Percentiles rank a stretch among this genome's conserved stretches.
Evolutionary conservation across 2,329 filamentous ascomycete genomes (phyloP).

Genomic region (Alternaria conjuncta): DNA sequence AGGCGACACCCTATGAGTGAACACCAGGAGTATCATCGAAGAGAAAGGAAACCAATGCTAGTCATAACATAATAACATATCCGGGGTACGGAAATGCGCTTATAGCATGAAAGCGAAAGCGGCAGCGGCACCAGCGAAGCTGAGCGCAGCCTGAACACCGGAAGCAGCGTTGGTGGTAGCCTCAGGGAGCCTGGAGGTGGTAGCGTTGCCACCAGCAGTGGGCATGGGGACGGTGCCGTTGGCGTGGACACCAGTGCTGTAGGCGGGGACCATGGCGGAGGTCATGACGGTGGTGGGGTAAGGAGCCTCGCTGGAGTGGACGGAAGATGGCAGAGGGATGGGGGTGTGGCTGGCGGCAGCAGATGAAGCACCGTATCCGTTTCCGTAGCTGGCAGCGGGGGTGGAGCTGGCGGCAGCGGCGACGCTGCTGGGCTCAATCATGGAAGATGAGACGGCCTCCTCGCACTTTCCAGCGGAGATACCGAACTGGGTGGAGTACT

Average conservation of each 20-base stretch:
- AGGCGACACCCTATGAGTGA: not conserved
- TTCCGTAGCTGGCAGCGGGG: conserved; percentile 19
- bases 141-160: conserved; percentile 42
- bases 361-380: not conserved
- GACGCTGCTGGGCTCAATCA: conserved; percentile 9
- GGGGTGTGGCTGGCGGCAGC: conserved; percentile 21
- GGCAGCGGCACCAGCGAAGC: conserved; percentile 51
- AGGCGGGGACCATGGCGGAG: conserved; percentile 29
- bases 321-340: conserved; percentile 7
- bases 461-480: conserved; percentile 55
- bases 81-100: conserved; percentile 13
- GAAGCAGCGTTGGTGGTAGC: conserved; percentile 43
- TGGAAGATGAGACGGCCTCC: conserved; percentile 25
- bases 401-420: conserved; percentile 1
- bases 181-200: conserved; percentile 31
- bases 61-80: conserved; percentile 24
- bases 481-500: conserved; percentile 67
- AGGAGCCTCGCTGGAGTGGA: conserved; percentile 15
- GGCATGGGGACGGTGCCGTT: conserved; percentile 38
- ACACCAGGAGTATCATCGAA: conserved; percentile 1
- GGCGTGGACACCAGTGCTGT: not conserved
- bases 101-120: conserved; percentile 51
- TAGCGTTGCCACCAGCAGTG: conserved; percentile 41
- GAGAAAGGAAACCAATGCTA: conserved; percentile 1
- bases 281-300: conserved; percentile 20